These are phyloP conservation scores for Ceratocystis cubensis DNA, from an alignment of 2,329 filamentous ascomycete genomes.

Conservation along the genomic window DNA sequence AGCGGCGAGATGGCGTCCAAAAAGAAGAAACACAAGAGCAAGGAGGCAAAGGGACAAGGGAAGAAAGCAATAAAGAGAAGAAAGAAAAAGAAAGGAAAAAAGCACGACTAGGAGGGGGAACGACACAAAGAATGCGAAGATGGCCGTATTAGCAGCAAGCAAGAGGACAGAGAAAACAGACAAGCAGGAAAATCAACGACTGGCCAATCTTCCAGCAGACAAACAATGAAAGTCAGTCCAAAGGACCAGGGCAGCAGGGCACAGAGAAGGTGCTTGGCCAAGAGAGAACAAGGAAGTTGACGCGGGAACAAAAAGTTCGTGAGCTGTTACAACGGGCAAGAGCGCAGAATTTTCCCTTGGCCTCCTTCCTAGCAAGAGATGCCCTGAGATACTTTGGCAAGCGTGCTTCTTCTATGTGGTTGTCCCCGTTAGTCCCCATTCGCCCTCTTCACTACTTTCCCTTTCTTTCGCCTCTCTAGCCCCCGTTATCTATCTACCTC, in stretches of 20 bases:
- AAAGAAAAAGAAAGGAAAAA: neutral
- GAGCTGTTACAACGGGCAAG: neutral
- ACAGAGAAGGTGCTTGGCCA: neutral
- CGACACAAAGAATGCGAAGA: neutral
- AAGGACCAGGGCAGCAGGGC: neutral
- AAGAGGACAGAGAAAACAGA: neutral
- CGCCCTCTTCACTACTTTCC: too few species aligned
- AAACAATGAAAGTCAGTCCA: neutral
- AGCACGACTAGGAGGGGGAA: neutral
- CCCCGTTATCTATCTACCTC: neutral
- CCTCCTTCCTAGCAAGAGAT: neutral
- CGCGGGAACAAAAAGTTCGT: constrained; percentile 12
- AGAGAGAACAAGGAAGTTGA: neutral
- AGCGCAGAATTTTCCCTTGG: neutral
- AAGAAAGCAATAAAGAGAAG: neutral
- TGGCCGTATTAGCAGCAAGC: neutral
- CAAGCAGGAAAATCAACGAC: neutral
- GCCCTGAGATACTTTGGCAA: neutral
- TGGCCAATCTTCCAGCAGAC: neutral
- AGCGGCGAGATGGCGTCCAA: neutral
- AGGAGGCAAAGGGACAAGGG: neutral
- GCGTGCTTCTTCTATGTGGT: neutral
- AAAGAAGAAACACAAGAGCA: neutral
- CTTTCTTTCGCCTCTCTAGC: too few species aligned
- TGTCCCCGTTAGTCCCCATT: neutral